Base-by-base conservation (phyloP, 2,329 filamentous ascomycete genomes). In the Penicillium aurantiogriseum region DNA sequence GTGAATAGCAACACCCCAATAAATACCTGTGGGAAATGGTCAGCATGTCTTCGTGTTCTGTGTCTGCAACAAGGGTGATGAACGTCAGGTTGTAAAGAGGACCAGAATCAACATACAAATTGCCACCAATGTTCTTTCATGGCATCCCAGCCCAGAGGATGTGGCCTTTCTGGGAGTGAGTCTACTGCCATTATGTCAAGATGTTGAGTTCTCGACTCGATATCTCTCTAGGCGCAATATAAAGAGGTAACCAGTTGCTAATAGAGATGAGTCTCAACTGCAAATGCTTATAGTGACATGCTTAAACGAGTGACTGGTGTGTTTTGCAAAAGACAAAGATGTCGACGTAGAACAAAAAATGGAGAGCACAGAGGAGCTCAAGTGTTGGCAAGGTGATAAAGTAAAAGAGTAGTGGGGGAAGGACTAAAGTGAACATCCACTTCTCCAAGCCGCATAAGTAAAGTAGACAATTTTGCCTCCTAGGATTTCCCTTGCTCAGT, bases 61-160 rank as follows among this genome's bases (percentile, higher is more conserved):
- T 47, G 10, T 17, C 19, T 44, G 33, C 29, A n/a, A 40, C 11
- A 11, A 25, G 31, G 8, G n/a, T 4, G 15, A 39, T 38, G 19
- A 50, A 44, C 23, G 36, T 31, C 39, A 39, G 25, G 21, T 59
- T 63, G 54, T 27, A 54, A 59, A 54, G 36, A 46, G 11, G 17
- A 59, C 40, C 21, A 36, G 43, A 25, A 51, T 23, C 25, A 45
- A 70, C 71, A 58, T 66, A 78, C 76, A 69, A 70, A 73, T 59
- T 77, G 74, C 76, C 76, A 78, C 76, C 76, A 79, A 58, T 76
- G 62, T 7, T 63, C 52, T 51, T 64, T 73, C 71, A 77, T 74
- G 13, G 62, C 48, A 45, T 63, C 54, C 73, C 75, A 76, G 50
- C 69, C 69, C n/a, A 76, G 59, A 43, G 70, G 60, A 21, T 61